These are phyloP conservation scores for Lactifluus pinguis DNA, from an alignment of 768 basidiomycete species.

Conservation along the genomic window DNA sequence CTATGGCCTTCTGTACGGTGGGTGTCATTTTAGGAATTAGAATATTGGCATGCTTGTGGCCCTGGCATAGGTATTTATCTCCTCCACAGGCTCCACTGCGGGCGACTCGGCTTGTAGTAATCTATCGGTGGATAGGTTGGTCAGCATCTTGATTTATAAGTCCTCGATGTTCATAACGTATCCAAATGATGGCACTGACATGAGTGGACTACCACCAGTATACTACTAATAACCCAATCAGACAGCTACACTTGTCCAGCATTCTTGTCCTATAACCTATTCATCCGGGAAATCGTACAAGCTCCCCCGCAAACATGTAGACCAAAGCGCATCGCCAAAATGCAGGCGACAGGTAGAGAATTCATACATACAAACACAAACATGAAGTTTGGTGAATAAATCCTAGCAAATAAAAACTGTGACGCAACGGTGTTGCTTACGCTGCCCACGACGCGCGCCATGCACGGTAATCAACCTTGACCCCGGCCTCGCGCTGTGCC, in stretches of 20 bases:
- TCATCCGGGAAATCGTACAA: not conserved
- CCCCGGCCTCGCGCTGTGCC: slow-evolving; percentile 12
- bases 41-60: not conserved
- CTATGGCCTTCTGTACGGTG: not conserved
- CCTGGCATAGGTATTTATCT: too few relatives aligned
- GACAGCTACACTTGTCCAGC: too few relatives aligned
- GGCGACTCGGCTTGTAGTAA: not conserved
- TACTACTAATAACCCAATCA: too few relatives aligned
- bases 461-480: not conserved
- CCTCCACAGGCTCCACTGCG: not conserved
- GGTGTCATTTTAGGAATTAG: not conserved
- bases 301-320: not conserved
- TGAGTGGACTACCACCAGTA: too few relatives aligned
- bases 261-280: not conserved
- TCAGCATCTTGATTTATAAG: not conserved
- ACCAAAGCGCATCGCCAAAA: not conserved
- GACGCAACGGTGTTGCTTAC: not conserved
- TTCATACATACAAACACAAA: slow-evolving; percentile 2
- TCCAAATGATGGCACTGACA: too few relatives aligned
- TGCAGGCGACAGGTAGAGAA: not conserved
- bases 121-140: not conserved
- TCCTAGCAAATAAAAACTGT: slow-evolving; percentile 11
- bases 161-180: too few relatives aligned
- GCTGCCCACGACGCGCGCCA: slow-evolving; percentile 12
- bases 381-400: not conserved